Conservation (phyloP, 768 basidiomycete genomes). For the Mycena leptocephala region DNA sequence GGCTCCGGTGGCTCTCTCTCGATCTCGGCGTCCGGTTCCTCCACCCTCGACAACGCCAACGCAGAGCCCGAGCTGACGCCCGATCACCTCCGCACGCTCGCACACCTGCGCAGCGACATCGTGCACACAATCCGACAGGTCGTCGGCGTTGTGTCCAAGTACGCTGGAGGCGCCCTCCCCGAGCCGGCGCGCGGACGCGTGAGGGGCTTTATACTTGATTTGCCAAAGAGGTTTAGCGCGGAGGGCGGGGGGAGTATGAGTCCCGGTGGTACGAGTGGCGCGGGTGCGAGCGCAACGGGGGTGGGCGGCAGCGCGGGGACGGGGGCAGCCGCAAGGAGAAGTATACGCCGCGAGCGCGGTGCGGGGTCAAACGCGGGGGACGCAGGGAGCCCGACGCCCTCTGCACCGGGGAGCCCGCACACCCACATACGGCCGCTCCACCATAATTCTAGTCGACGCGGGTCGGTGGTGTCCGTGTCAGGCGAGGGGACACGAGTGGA, state of each 20-base stretch:
- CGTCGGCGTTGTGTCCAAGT: conserved; percentile 89
- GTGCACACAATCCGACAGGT: conserved; percentile 93
- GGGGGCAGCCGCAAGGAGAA: conserved; percentile 46
- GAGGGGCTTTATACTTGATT: conserved; percentile 80
- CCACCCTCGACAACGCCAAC: conserved; percentile 38
- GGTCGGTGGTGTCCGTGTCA: conserved; percentile 15
- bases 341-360: conserved; percentile 58
- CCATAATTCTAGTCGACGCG: conserved; percentile 26
- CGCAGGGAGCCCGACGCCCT: conserved; percentile 42
- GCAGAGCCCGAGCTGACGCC: conserved; percentile 47
- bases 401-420: conserved; percentile 46
- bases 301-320: conserved; percentile 47
- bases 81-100: conserved; percentile 77
- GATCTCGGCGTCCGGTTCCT: conserved; percentile 43
- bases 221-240: conserved; percentile 64
- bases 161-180: conserved; percentile 89
- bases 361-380: conserved; percentile 42
- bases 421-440: conserved; percentile 41
- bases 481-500: conserved; percentile 44
- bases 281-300: conserved; percentile 50
- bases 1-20: conserved; percentile 30
- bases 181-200: conserved; percentile 87
- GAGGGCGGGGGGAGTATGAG: conserved; percentile 35
- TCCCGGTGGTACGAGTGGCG: conserved; percentile 47
- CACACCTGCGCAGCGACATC: conserved; percentile 83